Evolutionary conservation across 495 filamentous ascomycete genomes (phyloP).

Genomic region (Penicillium macrosclerotiorum): DNA sequence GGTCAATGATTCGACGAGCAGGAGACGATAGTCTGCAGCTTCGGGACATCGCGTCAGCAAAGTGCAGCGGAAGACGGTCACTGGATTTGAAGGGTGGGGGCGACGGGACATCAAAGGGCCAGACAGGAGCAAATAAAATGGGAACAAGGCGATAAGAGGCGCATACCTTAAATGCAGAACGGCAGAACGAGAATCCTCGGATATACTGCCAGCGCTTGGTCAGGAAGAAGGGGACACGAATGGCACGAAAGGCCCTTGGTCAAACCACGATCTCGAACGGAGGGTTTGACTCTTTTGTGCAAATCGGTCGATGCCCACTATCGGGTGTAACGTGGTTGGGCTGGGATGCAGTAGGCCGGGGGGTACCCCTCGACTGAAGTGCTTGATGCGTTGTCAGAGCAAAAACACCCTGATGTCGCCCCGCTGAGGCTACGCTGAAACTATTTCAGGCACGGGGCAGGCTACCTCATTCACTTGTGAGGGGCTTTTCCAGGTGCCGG

Average conservation of each 20-base stretch:
- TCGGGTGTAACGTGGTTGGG: slow-evolving; percentile 51
- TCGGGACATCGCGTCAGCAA: slow-evolving; percentile 42
- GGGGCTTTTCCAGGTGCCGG: background rate
- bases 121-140: background rate
- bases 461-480: slow-evolving; percentile 18
- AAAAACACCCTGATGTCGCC: slow-evolving; percentile 24
- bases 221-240: background rate
- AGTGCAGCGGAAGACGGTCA: slow-evolving; percentile 45
- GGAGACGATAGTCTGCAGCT: slow-evolving; percentile 39
- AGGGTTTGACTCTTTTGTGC: slow-evolving; percentile 40
- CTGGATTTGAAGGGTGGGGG: slow-evolving; percentile 38
- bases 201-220: too few species aligned
- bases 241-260: background rate
- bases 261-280: slow-evolving; percentile 30
- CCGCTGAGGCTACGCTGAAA: slow-evolving; percentile 30
- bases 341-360: slow-evolving; percentile 47
- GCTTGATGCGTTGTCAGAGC: slow-evolving; percentile 50
- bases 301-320: slow-evolving; percentile 35
- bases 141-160: slow-evolving; percentile 23
- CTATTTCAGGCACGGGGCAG: slow-evolving; percentile 31
- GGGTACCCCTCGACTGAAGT: slow-evolving; percentile 30
- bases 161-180: slow-evolving; percentile 34
- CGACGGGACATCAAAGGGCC: slow-evolving; percentile 4
- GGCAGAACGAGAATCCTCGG: slow-evolving; percentile 8
- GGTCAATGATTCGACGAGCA: slow-evolving; percentile 45